Evolutionary conservation across 441 rosid genomes (phyloP).

Genomic region (Raphanus hybrid): DNA sequence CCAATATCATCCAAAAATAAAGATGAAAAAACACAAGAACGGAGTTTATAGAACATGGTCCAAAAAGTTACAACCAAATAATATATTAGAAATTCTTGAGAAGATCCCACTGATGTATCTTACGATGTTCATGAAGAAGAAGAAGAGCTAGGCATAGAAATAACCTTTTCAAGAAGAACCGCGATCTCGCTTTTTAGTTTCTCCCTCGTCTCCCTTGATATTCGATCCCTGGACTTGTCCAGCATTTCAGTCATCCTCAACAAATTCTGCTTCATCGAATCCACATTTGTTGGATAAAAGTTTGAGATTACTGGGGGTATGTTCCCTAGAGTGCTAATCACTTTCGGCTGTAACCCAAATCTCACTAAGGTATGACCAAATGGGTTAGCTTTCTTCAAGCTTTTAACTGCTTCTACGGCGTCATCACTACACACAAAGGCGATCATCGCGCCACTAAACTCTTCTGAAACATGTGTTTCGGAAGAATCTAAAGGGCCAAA

Average conservation of each 20-base stretch:
- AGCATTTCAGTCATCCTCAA: constrained; percentile 90
- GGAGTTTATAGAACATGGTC: not conserved
- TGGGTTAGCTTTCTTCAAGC: constrained; percentile 62
- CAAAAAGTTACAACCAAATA: constrained; percentile 31
- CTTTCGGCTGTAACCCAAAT: constrained; percentile 51
- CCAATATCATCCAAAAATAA: constrained; percentile 6
- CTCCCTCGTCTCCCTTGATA: constrained; percentile 72
- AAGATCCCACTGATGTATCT: constrained; percentile 2
- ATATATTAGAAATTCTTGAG: constrained; percentile 23
- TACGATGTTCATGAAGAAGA: constrained; percentile 46
- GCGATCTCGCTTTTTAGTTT: constrained; percentile 76
- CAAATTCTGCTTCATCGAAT: constrained; percentile 75
- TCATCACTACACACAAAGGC: constrained; percentile 58
- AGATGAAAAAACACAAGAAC: constrained; percentile 5
- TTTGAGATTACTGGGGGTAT: constrained; percentile 43
- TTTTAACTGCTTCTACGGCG: constrained; percentile 66
- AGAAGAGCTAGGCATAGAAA: constrained; percentile 64
- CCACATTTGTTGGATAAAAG: constrained; percentile 50
- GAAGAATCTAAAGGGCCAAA: constrained; percentile 75
- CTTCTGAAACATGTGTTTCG: constrained; percentile 53
- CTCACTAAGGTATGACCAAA: constrained; percentile 57
- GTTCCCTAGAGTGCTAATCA: constrained; percentile 39
- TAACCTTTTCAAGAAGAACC: constrained; percentile 70
- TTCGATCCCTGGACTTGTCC: constrained; percentile 73
- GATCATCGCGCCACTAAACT: constrained; percentile 56